Base-by-base conservation (phyloP, 129 eudicot genomes). In the Artemisia tridentata region DNA sequence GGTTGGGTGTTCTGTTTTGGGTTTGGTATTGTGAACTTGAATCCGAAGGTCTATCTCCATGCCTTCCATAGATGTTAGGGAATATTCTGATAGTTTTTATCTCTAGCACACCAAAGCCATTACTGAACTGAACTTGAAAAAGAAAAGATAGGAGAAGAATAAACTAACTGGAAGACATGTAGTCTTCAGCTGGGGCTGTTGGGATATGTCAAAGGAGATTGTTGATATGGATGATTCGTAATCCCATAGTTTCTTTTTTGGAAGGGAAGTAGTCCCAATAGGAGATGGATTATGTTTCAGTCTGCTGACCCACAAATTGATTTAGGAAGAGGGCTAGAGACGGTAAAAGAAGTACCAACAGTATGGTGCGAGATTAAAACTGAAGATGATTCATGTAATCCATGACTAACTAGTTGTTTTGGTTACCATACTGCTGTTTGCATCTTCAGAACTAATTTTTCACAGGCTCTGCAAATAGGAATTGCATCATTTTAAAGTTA, bases 21-120 rank as follows among this genome's bases (percentile, higher is more conserved):
- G n/a, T 16, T 29, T 29, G 63, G 73, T 68, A 17, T 50, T 27
- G 11, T 68, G 73, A 68, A 51, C 62, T 68, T 29, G 50, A 68
- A 68, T 23, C 23, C 12, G 12, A 65, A 45, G 69, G 38, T 46
- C 57, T 47, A 16, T 67, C 27, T 51, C n/a, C 13, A 21, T 34
- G 38, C 45, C 45, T 23, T 1, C 21, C 52, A 27, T 69, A 52
- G 63, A 70, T 65, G 46, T 71, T 45, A 71, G 57, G 14, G 15
- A 56, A 71, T 71, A 45, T 20, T 57, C 29, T 71, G 15, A 71
- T 7, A 45, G 75, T 58, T 21, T 58, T 14, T 56, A 7, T 45
- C 20, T 20, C 55, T 58, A 53, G 11, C 15, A 34, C 58, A 11
- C 17, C 34, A 31, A 34, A 50, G 20, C 50, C 65, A 13, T 25